phyloP scores from a whole-genome alignment of 2,329 filamentous ascomycete species.

The Nothopassalora personata region DNA sequence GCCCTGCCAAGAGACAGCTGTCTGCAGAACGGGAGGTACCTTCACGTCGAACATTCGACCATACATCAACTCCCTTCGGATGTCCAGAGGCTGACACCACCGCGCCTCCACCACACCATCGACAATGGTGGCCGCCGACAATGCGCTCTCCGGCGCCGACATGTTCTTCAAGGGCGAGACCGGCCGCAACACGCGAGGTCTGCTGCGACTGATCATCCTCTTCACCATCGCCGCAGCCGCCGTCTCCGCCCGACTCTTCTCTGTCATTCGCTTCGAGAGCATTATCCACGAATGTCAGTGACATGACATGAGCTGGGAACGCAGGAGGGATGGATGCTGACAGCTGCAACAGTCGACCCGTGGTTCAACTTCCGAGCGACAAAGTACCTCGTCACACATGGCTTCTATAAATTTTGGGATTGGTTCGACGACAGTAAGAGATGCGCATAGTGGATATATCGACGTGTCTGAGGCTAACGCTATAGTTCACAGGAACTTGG shows the following conservation, averaged over 20 bases:
- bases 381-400: slow-evolving; percentile 93
- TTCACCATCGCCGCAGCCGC: slow-evolving; percentile 85
- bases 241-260: slow-evolving; percentile 91
- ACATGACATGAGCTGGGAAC: slow-evolving; percentile 1
- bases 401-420: slow-evolving; percentile 99
- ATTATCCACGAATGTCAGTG: slow-evolving; percentile 98
- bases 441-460: background rate
- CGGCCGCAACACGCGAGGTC: slow-evolving; percentile 72
- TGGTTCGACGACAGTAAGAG: slow-evolving; percentile 93
- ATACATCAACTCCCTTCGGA: background rate
- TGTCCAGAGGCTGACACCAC: background rate
- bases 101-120: background rate
- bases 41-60: background rate
- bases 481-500: slow-evolving; percentile 67
- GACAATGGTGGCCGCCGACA: slow-evolving; percentile 19
- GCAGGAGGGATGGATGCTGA: slow-evolving; percentile 7
- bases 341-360: slow-evolving; percentile 68
- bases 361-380: slow-evolving; percentile 99
- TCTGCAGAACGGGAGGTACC: background rate
- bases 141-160: slow-evolving; percentile 20
- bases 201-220: slow-evolving; percentile 86
- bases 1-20: background rate
- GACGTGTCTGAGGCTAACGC: background rate
- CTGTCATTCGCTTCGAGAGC: slow-evolving; percentile 97
- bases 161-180: slow-evolving; percentile 70